A percentile compares a stretch with the other conserved stretches of the same genome.
Evolutionary conservation across 345 rosid genomes (phyloP).

Genomic region (Diplotaxis tenuifolia): DNA sequence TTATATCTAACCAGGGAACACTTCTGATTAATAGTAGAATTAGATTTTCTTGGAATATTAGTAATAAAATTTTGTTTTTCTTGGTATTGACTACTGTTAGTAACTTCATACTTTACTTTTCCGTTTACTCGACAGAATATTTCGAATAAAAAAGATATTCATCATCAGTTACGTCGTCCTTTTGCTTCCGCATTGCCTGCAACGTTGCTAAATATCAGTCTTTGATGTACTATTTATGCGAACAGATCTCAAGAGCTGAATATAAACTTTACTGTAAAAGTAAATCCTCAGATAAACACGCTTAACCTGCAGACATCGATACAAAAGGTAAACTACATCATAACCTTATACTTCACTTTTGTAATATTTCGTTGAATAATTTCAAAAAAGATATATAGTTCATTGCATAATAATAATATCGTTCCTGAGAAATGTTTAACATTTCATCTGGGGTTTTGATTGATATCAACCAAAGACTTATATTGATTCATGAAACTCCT

Average conservation of each 20-base stretch:
- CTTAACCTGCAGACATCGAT: constrained; percentile 7
- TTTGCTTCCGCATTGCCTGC: constrained; percentile 31
- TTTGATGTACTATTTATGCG: constrained; percentile 23
- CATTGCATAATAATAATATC: too few species aligned
- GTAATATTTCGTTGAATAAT: neutral
- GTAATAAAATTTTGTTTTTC: neutral
- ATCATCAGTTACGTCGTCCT: constrained; percentile 25
- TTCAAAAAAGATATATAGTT: too few species aligned
- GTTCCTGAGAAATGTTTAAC: neutral
- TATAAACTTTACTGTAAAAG: neutral
- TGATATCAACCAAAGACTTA: neutral
- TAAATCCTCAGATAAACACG: neutral
- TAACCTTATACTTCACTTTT: neutral
- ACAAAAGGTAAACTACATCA: neutral
- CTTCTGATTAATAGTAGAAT: neutral
- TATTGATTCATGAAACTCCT: neutral
- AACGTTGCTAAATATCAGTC: constrained; percentile 35
- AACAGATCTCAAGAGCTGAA: neutral
- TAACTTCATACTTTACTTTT: constrained; percentile 37
- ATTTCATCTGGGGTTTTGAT: neutral
- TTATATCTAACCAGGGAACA: neutral
- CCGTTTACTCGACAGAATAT: constrained; percentile 19
- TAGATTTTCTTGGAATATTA: neutral
- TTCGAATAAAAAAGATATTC: constrained; percentile 1
- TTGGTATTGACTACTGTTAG: constrained; percentile 25